phyloP scores from a whole-genome alignment of 805 yeast species.

The Barnettozyma salicaria region DNA sequence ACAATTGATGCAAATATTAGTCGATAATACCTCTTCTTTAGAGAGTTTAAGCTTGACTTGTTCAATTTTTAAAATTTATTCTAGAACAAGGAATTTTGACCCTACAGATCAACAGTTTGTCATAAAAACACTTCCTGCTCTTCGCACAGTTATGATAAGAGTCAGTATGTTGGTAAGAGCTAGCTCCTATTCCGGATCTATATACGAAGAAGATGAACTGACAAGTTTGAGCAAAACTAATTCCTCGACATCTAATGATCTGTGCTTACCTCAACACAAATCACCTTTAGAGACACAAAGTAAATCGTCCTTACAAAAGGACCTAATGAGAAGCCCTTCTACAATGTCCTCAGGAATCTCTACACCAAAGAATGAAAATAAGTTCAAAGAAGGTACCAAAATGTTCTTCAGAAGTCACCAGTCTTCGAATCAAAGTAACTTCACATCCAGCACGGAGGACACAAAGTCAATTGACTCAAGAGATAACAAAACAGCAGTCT shows the following conservation, averaged over 20 bases:
- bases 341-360: constrained; percentile 18
- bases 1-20: constrained; percentile 17
- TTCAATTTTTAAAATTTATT: constrained; percentile 32
- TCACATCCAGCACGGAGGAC: constrained; percentile 15
- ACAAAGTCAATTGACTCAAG: constrained; percentile 14
- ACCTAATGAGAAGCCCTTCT: constrained; percentile 14
- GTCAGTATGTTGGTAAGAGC: constrained; percentile 17
- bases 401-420: constrained; percentile 22
- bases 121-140: constrained; percentile 25
- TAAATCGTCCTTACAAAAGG: constrained; percentile 5
- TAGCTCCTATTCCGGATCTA: constrained; percentile 15
- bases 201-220: constrained; percentile 18
- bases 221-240: constrained; percentile 13
- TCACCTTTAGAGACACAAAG: constrained; percentile 6
- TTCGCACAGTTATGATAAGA: constrained; percentile 26
- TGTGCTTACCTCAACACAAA: constrained; percentile 10
- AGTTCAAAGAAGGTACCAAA: constrained; percentile 23
- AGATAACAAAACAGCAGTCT: constrained; percentile 11
- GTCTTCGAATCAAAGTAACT: constrained; percentile 14
- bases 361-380: constrained; percentile 24
- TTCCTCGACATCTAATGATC: constrained; percentile 19
- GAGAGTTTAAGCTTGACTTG: constrained; percentile 30
- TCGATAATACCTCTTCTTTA: constrained; percentile 29
- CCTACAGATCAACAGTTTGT: constrained; percentile 25
- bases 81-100: constrained; percentile 26